phyloP scores from a whole-genome alignment of 768 basidiomycete genomes.

The Chalciporus chontae region DNA sequence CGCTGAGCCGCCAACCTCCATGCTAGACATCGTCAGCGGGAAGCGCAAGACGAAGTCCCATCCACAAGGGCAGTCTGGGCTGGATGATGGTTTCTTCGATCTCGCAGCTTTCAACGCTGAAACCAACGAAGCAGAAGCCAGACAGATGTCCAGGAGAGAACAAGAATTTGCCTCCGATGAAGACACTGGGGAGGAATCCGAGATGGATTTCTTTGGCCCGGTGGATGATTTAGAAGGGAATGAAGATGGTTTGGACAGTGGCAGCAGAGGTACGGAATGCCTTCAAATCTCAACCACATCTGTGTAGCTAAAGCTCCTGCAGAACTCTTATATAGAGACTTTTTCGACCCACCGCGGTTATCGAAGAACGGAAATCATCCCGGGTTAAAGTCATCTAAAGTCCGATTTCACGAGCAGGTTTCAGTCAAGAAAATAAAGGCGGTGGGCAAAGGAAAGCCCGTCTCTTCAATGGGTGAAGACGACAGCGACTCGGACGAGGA shows the following conservation, averaged over 20 bases:
- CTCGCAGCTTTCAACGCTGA: slow-evolving; percentile 85
- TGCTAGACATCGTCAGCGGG: slow-evolving; percentile 24
- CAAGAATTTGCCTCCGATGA: slow-evolving; percentile 52
- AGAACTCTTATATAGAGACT: slow-evolving; percentile 74
- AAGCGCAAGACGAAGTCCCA: slow-evolving; percentile 28
- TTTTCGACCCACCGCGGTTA: slow-evolving; percentile 65
- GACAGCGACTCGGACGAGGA: slow-evolving; percentile 39
- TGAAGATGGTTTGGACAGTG: slow-evolving; percentile 44
- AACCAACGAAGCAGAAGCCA: slow-evolving; percentile 74
- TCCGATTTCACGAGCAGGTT: slow-evolving; percentile 81
- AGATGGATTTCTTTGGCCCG: slow-evolving; percentile 66
- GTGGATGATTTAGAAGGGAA: slow-evolving; percentile 45
- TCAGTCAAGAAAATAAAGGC: slow-evolving; percentile 77
- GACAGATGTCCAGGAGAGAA: slow-evolving; percentile 54
- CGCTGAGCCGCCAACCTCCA: slow-evolving; percentile 27
- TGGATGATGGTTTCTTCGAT: slow-evolving; percentile 91
- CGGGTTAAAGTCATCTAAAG: slow-evolving; percentile 36
- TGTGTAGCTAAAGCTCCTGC: background rate
- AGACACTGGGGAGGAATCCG: slow-evolving; percentile 47
- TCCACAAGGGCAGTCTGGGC: slow-evolving; percentile 38
- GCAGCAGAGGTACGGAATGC: slow-evolving; percentile 33
- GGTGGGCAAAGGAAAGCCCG: slow-evolving; percentile 60
- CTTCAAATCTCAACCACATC: background rate
- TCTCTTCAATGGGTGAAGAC: slow-evolving; percentile 38
- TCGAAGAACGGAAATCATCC: slow-evolving; percentile 12